Evolutionary conservation across 2,329 filamentous ascomycete species (phyloP), one percentile per base, ranked within the genome.

Genomic region (Didymosphaeria variabile): DNA sequence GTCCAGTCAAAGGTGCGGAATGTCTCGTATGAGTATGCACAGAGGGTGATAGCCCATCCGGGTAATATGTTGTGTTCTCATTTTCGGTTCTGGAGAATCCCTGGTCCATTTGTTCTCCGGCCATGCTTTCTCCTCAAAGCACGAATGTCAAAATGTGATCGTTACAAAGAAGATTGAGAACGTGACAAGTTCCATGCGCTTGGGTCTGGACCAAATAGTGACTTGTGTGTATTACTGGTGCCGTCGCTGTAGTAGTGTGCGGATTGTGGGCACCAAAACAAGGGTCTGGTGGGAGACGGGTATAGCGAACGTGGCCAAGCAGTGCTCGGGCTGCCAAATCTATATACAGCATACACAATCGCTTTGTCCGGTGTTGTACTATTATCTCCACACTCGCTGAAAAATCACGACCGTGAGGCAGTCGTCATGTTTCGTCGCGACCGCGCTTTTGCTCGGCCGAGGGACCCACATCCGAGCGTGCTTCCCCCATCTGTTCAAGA

Each of bases 31-130:
- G 45, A 10, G 57, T 5, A 3, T 55, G n/a, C 47, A 53, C 8
- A 44, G 60, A 26, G 47, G 54, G 10, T 53, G 45, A 21, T 34
- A 58, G 32, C 36, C 45, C 55, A 31, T 59, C 61, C 15, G 52
- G 56, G 49, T 51, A 36, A 53, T 59, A 57, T 17, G 54, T 58
- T 31, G 44, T 52, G 42, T 34, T 40, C 44, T 54, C 61, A 17
- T 21, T 49, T 47, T 49, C 36, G 21, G 29, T 58, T 58, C 58
- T 58, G 29, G 55, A 58, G 58, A 53, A 26, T 21, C 54, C 57
- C n/a, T 53, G 34, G 15, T 60, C 61, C 58, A 57, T 26, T 56
- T 17, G 50, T 54, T 61, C 47, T 61, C 52, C 55, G 55, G 61
- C 61, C 61, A 64, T 61, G 51, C 34, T 44, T 44, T 19, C 29